A percentile compares a stretch with the other conserved stretches of the same genome.
phyloP scores from a whole-genome alignment of 1,284 basidiomycete genomes.

The Fomes fomentarius region DNA sequence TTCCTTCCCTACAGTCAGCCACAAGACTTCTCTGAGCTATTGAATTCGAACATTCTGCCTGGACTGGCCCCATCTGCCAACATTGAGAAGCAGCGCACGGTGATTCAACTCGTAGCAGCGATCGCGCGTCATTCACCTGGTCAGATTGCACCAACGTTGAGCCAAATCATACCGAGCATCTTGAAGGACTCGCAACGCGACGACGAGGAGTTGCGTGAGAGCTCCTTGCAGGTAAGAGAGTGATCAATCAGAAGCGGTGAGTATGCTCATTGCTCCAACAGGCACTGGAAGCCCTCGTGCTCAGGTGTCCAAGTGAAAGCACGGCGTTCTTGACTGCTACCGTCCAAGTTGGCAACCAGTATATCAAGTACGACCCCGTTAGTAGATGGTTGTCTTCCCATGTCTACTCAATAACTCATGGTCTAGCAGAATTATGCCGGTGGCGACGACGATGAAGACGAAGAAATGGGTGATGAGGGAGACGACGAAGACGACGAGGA shows the following conservation, averaged over 20 bases:
- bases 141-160: conserved; percentile 62
- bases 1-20: conserved; percentile 73
- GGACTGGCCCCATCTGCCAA: conserved; percentile 54
- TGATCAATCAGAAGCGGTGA: neutral
- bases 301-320: conserved; percentile 84
- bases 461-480: conserved; percentile 78
- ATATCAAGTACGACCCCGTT: conserved; percentile 94
- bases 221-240: conserved; percentile 64
- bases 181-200: conserved; percentile 68
- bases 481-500: conserved; percentile 84
- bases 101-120: conserved; percentile 80
- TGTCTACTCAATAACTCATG: neutral
- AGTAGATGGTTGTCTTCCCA: neutral
- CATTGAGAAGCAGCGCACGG: conserved; percentile 74
- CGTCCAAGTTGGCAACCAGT: conserved; percentile 70
- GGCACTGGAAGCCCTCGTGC: conserved; percentile 84
- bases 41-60: conserved; percentile 64
- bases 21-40: conserved; percentile 56
- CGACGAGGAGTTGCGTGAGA: conserved; percentile 83
- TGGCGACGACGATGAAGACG: conserved; percentile 77
- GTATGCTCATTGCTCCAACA: conserved; percentile 33
- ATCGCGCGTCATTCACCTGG: conserved; percentile 73
- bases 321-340: conserved; percentile 74
- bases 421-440: conserved; percentile 90
- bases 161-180: conserved; percentile 68